Conservation (phyloP, 1,284 basidiomycete genomes). For the Ganoderma lingzhi region DNA sequence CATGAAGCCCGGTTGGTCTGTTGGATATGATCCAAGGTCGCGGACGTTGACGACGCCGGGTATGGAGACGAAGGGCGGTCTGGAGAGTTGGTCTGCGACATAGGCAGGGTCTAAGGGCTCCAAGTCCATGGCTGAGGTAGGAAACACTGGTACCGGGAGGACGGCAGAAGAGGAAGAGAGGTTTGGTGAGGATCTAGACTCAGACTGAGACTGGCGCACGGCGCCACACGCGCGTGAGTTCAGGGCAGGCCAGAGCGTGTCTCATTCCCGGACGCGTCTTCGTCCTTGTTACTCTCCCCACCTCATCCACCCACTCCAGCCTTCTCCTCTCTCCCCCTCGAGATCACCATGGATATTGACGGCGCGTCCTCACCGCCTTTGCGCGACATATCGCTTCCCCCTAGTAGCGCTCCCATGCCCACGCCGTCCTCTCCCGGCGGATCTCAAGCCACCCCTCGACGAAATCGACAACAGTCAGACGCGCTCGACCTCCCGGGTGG, state of each 20-base stretch:
- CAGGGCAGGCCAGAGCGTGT: constrained; percentile 57
- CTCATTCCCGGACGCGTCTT: constrained; percentile 39
- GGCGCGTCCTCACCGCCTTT: constrained; percentile 51
- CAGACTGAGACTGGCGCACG: background rate
- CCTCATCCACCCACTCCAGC: constrained; percentile 31
- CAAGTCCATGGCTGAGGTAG: constrained; percentile 43
- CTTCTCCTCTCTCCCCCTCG: background rate
- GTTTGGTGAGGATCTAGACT: background rate
- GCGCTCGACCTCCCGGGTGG: constrained; percentile 69
- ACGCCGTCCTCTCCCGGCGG: constrained; percentile 54
- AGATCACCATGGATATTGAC: constrained; percentile 49
- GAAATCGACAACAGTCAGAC: constrained; percentile 59
- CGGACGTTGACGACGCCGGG: constrained; percentile 76
- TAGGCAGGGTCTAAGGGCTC: constrained; percentile 71
- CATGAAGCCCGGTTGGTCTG: constrained; percentile 52
- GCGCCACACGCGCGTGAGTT: constrained; percentile 39
- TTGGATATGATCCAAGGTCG: constrained; percentile 71
- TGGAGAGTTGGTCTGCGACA: constrained; percentile 67
- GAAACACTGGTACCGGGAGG: background rate
- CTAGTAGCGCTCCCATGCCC: constrained; percentile 69
- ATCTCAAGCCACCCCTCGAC: constrained; percentile 46
- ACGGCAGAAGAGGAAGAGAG: background rate
- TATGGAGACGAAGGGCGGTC: constrained; percentile 71
- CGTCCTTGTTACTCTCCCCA: constrained; percentile 28
- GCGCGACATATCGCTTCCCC: constrained; percentile 61